Percentiles rank a stretch among this genome's conserved stretches.
These are phyloP conservation scores for Xylaria acuta DNA, from an alignment of 495 filamentous ascomycete species.

Conservation along the genomic window DNA sequence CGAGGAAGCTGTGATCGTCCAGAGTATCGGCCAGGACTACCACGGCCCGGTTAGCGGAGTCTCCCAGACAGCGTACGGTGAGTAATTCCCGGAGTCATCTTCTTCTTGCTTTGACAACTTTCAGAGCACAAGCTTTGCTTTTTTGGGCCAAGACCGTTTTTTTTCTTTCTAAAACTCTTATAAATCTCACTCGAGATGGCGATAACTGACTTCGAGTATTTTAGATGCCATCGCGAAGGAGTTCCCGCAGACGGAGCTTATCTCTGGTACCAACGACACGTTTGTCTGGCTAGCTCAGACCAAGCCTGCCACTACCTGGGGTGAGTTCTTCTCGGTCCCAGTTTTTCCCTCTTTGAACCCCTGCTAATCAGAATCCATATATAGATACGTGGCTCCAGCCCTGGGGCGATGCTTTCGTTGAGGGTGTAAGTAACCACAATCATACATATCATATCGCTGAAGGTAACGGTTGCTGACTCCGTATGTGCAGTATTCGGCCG, in stretches of 20 bases:
- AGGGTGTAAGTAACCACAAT: conserved; percentile 15
- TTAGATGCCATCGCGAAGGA: conserved; percentile 15
- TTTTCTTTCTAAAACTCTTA: too few species aligned
- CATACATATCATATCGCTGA: neutral
- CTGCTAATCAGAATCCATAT: conserved; percentile 24
- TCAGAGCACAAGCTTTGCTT: too few species aligned
- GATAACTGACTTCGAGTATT: too few species aligned
- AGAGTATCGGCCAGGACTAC: conserved; percentile 31
- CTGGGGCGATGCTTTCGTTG: conserved; percentile 35
- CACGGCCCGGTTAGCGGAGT: conserved; percentile 25
- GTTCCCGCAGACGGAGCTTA: conserved; percentile 29
- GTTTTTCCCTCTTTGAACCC: too few species aligned
- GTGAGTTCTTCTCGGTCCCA: conserved; percentile 5
- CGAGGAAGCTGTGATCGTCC: conserved; percentile 32
- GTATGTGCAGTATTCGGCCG: conserved; percentile 31
- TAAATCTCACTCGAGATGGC: too few species aligned
- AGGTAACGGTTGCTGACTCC: neutral
- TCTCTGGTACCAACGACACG: conserved; percentile 19
- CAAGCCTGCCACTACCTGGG: conserved; percentile 34
- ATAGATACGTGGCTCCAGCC: conserved; percentile 38
- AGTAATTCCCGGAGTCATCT: too few species aligned
- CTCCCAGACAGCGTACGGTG: conserved; percentile 16
- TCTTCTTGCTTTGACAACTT: too few species aligned
- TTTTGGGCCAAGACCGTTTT: too few species aligned
- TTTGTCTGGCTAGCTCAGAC: conserved; percentile 27